Conservation (phyloP, 345 rosid species). For the Camelina hispida region DNA sequence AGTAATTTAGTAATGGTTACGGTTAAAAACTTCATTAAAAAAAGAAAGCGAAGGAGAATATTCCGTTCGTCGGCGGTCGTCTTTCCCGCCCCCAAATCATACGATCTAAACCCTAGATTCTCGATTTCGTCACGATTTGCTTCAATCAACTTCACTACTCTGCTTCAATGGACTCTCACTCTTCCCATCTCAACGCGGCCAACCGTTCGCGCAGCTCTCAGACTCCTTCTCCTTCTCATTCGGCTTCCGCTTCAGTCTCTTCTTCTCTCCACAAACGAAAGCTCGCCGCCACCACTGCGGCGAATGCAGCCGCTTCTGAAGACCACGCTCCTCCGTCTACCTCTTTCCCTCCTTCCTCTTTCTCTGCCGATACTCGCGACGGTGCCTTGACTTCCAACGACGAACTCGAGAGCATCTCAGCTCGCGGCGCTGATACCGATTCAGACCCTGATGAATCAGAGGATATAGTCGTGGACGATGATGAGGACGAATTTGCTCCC, state of each 20-base stretch:
- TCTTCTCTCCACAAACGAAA: slow-evolving; percentile 96
- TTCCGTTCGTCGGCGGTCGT: slow-evolving; percentile 16
- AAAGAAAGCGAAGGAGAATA: not conserved
- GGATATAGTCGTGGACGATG: slow-evolving; percentile 91
- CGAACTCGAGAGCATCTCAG: slow-evolving; percentile 98
- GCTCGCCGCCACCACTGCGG: slow-evolving; percentile 62
- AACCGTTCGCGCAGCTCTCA: slow-evolving; percentile 79
- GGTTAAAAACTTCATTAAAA: not conserved
- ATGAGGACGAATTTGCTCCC: slow-evolving; percentile 75
- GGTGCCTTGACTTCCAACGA: slow-evolving; percentile 92
- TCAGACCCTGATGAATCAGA: slow-evolving; percentile 90
- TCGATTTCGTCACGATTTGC: slow-evolving; percentile 25
- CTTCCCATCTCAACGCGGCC: slow-evolving; percentile 79
- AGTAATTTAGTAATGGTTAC: not conserved
- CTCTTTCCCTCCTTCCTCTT: slow-evolving; percentile 79
- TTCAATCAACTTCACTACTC: slow-evolving; percentile 11
- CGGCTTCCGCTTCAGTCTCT: slow-evolving; percentile 95
- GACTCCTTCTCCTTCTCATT: slow-evolving; percentile 96
- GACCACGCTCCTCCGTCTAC: slow-evolving; percentile 69
- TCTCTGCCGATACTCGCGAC: slow-evolving; percentile 94
- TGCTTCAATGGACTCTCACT: slow-evolving; percentile 63
- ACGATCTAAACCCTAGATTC: slow-evolving; percentile 36
- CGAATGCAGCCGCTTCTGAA: slow-evolving; percentile 65
- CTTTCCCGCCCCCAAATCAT: slow-evolving; percentile 11
- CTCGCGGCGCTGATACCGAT: slow-evolving; percentile 78